Evolutionary conservation across 225 moss, liverwort and hornwort genomes (phyloP).

Genomic region (Anthoceros angustus): DNA sequence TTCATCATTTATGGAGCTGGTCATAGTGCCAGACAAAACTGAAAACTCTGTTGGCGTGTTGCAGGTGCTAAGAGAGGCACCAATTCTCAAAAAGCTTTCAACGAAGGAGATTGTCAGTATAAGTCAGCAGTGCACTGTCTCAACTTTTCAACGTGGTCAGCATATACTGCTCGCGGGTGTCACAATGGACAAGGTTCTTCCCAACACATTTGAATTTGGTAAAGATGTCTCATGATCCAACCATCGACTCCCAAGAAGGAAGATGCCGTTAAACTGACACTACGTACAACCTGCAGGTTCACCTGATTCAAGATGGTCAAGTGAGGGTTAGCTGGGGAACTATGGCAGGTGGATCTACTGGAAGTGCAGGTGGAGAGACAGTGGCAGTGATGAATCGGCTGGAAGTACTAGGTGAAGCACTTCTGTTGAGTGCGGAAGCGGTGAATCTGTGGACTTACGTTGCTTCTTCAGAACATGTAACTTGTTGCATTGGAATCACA

Average conservation of each 20-base stretch:
- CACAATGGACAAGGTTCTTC: slow-evolving; percentile 53
- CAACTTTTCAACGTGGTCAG: slow-evolving; percentile 56
- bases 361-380: slow-evolving; percentile 53
- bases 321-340: slow-evolving; percentile 79
- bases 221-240: slow-evolving; percentile 10
- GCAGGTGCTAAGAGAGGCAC: slow-evolving; percentile 64
- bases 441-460: slow-evolving; percentile 69
- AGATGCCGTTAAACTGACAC: slow-evolving; percentile 6
- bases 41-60: background rate
- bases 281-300: slow-evolving; percentile 31
- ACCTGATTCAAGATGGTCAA: slow-evolving; percentile 80
- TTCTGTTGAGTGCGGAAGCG: slow-evolving; percentile 73
- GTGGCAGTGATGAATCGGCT: slow-evolving; percentile 71
- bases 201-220: background rate
- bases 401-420: slow-evolving; percentile 76
- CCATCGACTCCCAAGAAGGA: background rate
- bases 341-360: slow-evolving; percentile 37
- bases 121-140: slow-evolving; percentile 41
- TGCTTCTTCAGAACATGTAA: slow-evolving; percentile 92
- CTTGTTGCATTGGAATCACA: background rate
- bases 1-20: background rate
- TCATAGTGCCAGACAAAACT: background rate
- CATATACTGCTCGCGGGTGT: slow-evolving; percentile 46
- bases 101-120: slow-evolving; percentile 66
- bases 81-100: slow-evolving; percentile 45